Conservation (phyloP, 2,329 filamentous ascomycete species). For the Claviceps purpurea region DNA sequence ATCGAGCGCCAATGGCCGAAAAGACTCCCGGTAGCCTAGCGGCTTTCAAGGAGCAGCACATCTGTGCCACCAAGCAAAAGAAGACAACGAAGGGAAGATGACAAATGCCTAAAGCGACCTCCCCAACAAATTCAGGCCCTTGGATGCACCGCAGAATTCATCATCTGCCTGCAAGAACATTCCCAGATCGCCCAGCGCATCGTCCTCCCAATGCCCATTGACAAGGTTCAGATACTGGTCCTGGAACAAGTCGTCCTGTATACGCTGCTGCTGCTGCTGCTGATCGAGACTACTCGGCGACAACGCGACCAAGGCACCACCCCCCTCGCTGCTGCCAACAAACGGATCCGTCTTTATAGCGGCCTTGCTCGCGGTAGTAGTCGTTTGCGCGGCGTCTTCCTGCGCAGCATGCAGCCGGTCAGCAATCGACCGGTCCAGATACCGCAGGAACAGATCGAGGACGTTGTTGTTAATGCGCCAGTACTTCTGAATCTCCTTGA, state of each 20-base stretch:
- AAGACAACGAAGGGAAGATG: background rate
- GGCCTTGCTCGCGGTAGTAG: background rate
- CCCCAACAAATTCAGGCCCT: conserved; percentile 17
- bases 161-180: conserved; percentile 20
- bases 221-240: conserved; percentile 23
- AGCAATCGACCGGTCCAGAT: conserved; percentile 24
- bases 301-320: background rate
- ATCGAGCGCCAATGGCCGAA: too few species aligned
- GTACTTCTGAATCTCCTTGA: conserved; percentile 26
- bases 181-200: conserved; percentile 20
- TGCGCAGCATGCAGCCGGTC: conserved; percentile 17
- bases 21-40: too few species aligned
- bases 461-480: conserved; percentile 27
- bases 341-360: conserved; percentile 1
- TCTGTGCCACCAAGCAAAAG: too few species aligned
- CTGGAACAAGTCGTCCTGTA: conserved; percentile 16
- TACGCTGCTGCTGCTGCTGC: conserved; percentile 5
- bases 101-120: conserved; percentile 11
- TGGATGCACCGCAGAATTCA: conserved; percentile 12
- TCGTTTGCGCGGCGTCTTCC: conserved; percentile 3
- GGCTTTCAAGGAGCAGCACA: too few species aligned
- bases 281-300: background rate
- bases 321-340: background rate
- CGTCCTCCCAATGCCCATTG: conserved; percentile 22
- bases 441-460: conserved; percentile 24